phyloP scores from a whole-genome alignment of 1,284 basidiomycete genomes.

The Dichomitus squalens region DNA sequence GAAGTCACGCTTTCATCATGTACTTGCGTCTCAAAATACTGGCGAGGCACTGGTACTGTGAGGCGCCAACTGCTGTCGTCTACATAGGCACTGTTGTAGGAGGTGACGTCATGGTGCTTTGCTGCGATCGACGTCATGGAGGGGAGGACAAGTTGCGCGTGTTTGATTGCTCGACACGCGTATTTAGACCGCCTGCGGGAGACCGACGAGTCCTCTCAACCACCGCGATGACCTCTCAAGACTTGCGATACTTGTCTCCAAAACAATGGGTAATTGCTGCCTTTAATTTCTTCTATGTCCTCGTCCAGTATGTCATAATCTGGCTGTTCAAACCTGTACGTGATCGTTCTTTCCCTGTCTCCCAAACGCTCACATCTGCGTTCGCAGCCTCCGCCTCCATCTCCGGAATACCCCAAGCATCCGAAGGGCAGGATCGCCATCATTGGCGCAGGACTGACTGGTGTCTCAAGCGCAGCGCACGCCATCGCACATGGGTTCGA shows the following conservation, averaged over 20 bases:
- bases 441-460: constrained; percentile 54
- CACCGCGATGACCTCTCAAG: background rate
- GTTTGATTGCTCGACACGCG: too few relatives aligned
- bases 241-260: constrained; percentile 1
- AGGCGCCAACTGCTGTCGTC: too few relatives aligned
- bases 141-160: too few relatives aligned
- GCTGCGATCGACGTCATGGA: too few relatives aligned
- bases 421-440: constrained; percentile 51
- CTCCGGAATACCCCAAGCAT: constrained; percentile 29
- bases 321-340: constrained; percentile 46
- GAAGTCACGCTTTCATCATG: background rate
- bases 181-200: too few relatives aligned
- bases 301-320: constrained; percentile 42
- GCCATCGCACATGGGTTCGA: constrained; percentile 58
- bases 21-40: background rate
- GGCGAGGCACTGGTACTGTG: too few relatives aligned
- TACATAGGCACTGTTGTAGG: too few relatives aligned
- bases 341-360: background rate
- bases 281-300: constrained; percentile 34
- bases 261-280: background rate
- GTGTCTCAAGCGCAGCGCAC: constrained; percentile 53
- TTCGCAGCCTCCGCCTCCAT: constrained; percentile 32
- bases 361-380: background rate
- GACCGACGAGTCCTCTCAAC: too few relatives aligned
- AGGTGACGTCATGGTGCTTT: too few relatives aligned